Evolutionary conservation across 768 basidiomycete genomes (phyloP).

Genomic region (Psilocybe subaeruginosa): DNA sequence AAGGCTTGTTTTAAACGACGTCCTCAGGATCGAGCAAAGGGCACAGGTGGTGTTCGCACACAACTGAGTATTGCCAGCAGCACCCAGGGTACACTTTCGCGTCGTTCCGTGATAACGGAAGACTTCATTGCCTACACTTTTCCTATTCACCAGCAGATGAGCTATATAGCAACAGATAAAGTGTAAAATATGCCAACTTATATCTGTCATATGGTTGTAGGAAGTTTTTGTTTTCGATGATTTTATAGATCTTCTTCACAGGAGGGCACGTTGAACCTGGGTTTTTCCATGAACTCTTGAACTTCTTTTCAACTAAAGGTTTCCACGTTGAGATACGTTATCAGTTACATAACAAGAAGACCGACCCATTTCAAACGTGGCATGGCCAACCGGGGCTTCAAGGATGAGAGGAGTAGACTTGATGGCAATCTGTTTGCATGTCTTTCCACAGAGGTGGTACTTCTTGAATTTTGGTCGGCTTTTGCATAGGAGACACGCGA

Average conservation of each 20-base stretch:
- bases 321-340: not conserved
- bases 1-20: conserved; percentile 34
- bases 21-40: conserved; percentile 30
- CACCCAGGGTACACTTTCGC: conserved; percentile 28
- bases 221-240: conserved; percentile 28
- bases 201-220: conserved; percentile 27
- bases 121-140: conserved; percentile 28
- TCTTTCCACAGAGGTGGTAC: conserved; percentile 26
- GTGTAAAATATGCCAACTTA: conserved; percentile 18
- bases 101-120: conserved; percentile 36
- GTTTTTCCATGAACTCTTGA: conserved; percentile 27
- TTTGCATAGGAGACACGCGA: conserved; percentile 31
- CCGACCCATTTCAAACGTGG: conserved; percentile 22
- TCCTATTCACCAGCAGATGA: conserved; percentile 12
- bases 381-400: conserved; percentile 21
- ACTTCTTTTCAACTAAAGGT: conserved; percentile 28
- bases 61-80: conserved; percentile 21
- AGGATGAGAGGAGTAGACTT: conserved; percentile 25
- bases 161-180: not conserved
- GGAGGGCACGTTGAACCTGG: conserved; percentile 16
- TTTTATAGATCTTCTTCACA: conserved; percentile 31
- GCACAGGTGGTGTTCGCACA: conserved; percentile 26
- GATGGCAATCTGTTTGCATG: conserved; percentile 19
- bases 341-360: not conserved
- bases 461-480: conserved; percentile 26